Conservation (phyloP, 1,284 basidiomycete species). For the Gomphus bonarii region DNA sequence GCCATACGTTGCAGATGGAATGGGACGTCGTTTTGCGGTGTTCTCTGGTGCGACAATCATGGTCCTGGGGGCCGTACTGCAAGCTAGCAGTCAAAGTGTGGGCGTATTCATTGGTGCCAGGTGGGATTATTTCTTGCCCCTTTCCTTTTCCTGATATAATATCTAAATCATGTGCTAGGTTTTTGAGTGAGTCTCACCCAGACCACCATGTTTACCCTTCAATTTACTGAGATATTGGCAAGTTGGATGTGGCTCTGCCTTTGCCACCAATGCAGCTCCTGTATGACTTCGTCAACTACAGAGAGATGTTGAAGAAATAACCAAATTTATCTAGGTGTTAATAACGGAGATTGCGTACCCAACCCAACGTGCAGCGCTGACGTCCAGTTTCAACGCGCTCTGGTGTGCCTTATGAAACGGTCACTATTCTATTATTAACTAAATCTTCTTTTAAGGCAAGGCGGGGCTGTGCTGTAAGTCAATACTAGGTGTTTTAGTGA, state of each 20-base stretch:
- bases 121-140: conserved; percentile 10
- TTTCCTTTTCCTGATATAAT: not conserved
- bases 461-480: conserved; percentile 15
- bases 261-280: conserved; percentile 20
- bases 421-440: not conserved
- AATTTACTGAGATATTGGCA: not conserved
- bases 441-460: conserved; percentile 2
- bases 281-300: not conserved
- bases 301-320: not conserved
- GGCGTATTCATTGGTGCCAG: conserved; percentile 24
- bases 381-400: conserved; percentile 21
- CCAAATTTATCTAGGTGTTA: conserved; percentile 15
- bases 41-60: conserved; percentile 21
- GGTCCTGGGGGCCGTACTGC: conserved; percentile 19
- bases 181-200: conserved; percentile 5
- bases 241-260: conserved; percentile 26
- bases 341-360: conserved; percentile 28
- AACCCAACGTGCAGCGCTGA: conserved; percentile 24
- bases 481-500: not conserved
- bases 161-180: not conserved
- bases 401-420: conserved; percentile 13
- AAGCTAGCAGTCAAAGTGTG: conserved; percentile 22
- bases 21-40: conserved; percentile 21
- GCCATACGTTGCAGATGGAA: conserved; percentile 20
- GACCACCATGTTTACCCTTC: not conserved